These are phyloP conservation scores for Phytophthora vignae DNA, from an alignment of 352 stramenopile genomes.

Conservation along the genomic window DNA sequence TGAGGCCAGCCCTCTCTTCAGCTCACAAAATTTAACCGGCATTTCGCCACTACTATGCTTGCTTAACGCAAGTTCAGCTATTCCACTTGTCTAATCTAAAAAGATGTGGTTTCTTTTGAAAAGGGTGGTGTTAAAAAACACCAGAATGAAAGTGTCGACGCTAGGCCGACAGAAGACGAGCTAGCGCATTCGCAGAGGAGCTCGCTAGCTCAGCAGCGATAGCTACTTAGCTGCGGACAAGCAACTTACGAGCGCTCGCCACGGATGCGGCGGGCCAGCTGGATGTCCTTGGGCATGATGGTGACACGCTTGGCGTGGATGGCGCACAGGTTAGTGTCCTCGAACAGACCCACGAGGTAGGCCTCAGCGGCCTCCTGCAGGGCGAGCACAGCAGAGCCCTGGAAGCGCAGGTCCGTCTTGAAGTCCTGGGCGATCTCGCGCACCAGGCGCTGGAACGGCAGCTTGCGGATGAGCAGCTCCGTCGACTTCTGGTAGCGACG, in stretches of 20 bases:
- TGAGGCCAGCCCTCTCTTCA: no score
- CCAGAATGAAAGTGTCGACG: conserved; percentile 39
- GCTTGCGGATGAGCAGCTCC: conserved; percentile 95
- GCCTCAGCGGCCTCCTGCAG: conserved; percentile 94
- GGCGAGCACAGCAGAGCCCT: conserved; percentile 93
- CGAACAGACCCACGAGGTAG: conserved; percentile 95
- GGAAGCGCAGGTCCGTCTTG: conserved; percentile 97
- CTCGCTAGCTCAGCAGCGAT: conserved; percentile 65
- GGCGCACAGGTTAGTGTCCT: conserved; percentile 96
- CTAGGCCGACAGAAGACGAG: conserved; percentile 9
- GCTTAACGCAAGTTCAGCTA: no score
- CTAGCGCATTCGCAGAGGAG: not conserved
- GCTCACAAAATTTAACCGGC: no score
- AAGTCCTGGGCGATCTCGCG: conserved; percentile 97
- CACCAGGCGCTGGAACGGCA: conserved; percentile 97
- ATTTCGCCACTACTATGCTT: no score
- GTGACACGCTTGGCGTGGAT: conserved; percentile 97
- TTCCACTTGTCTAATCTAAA: no score
- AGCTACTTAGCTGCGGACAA: conserved; percentile 63
- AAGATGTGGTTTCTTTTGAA: conserved; percentile 30
- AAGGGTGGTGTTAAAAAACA: conserved; percentile 69
- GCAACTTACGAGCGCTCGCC: conserved; percentile 88
- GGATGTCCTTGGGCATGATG: conserved; percentile 98
- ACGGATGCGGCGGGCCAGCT: conserved; percentile 93
- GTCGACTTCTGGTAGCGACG: conserved; percentile 96